phyloP scores from a whole-genome alignment of 768 basidiomycete genomes.

The Suillus variegatus region DNA sequence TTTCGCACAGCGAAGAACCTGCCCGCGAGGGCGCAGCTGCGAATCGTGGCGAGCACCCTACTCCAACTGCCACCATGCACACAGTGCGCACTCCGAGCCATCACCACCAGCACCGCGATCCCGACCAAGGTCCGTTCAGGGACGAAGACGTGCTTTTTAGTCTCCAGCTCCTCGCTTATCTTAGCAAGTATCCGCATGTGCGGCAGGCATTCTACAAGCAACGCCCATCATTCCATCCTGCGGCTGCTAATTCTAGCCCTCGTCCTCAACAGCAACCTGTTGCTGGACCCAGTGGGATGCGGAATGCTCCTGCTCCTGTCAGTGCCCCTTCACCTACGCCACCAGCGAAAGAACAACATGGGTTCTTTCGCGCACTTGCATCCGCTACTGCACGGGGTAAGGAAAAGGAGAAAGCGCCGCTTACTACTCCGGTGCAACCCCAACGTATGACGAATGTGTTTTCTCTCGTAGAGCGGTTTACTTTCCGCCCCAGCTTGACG shows the following conservation, averaged over 20 bases:
- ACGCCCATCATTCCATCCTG: slow-evolving; percentile 79
- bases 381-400: slow-evolving; percentile 47
- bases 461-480: slow-evolving; percentile 94
- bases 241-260: slow-evolving; percentile 47
- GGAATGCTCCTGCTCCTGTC: slow-evolving; percentile 2
- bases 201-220: slow-evolving; percentile 94
- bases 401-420: slow-evolving; percentile 43
- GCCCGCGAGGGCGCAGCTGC: slow-evolving; percentile 11
- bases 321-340: slow-evolving; percentile 11
- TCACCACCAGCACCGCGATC: slow-evolving; percentile 36
- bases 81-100: slow-evolving; percentile 31
- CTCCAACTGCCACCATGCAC: slow-evolving; percentile 16
- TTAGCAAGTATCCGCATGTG: slow-evolving; percentile 98
- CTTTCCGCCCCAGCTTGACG: slow-evolving; percentile 85
- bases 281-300: slow-evolving; percentile 28
- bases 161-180: slow-evolving; percentile 91
- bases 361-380: slow-evolving; percentile 50
- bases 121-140: slow-evolving; percentile 69
- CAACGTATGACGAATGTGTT: slow-evolving; percentile 86
- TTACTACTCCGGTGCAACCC: slow-evolving; percentile 22
- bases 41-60: slow-evolving; percentile 24
- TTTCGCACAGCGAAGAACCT: slow-evolving; percentile 1
- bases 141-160: slow-evolving; percentile 93
- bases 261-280: slow-evolving; percentile 25
- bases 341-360: slow-evolving; percentile 34